Percentiles rank a stretch among this genome's conserved stretches.
phyloP scores from a whole-genome alignment of 768 basidiomycete genomes.

The Tylopilus sp. region DNA sequence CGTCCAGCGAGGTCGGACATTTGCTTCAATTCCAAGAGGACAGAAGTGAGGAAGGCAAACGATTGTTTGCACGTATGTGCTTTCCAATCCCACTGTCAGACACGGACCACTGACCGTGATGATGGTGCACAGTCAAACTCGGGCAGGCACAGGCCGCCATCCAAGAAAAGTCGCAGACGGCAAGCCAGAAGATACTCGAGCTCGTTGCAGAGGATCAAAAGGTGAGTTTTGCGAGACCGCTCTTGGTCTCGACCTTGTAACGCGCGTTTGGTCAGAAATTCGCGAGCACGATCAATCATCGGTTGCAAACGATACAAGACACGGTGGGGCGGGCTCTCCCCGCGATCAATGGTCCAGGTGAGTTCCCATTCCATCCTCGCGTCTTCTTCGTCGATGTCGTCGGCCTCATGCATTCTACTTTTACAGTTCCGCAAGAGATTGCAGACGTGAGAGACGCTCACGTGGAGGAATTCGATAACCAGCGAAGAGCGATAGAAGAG shows the following conservation, averaged over 20 bases:
- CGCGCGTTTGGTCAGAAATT: constrained; percentile 6
- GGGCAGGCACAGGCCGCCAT: constrained; percentile 12
- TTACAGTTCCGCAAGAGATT: constrained; percentile 12
- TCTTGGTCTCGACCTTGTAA: not conserved
- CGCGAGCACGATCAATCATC: constrained; percentile 7
- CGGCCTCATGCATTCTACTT: not conserved
- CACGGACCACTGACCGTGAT: not conserved
- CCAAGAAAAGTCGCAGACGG: constrained; percentile 15
- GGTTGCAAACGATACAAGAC: constrained; percentile 12
- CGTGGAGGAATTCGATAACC: constrained; percentile 9
- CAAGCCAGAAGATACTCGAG: constrained; percentile 14
- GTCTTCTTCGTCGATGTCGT: not conserved
- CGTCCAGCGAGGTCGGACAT: constrained; percentile 11
- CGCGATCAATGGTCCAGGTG: constrained; percentile 10
- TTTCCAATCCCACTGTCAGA: not conserved
- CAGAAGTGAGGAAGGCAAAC: constrained; percentile 14
- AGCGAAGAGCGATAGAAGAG: not conserved
- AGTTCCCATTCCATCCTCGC: not conserved
- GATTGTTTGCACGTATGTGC: constrained; percentile 9
- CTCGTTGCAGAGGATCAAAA: constrained; percentile 15
- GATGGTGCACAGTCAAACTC: constrained; percentile 4
- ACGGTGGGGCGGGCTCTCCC: constrained; percentile 11
- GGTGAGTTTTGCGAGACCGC: not conserved
- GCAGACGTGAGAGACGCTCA: constrained; percentile 10
- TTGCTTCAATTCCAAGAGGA: constrained; percentile 21